Evolutionary conservation across 2,329 filamentous ascomycete species (phyloP).

Genomic region (Colletotrichum eleusines): DNA sequence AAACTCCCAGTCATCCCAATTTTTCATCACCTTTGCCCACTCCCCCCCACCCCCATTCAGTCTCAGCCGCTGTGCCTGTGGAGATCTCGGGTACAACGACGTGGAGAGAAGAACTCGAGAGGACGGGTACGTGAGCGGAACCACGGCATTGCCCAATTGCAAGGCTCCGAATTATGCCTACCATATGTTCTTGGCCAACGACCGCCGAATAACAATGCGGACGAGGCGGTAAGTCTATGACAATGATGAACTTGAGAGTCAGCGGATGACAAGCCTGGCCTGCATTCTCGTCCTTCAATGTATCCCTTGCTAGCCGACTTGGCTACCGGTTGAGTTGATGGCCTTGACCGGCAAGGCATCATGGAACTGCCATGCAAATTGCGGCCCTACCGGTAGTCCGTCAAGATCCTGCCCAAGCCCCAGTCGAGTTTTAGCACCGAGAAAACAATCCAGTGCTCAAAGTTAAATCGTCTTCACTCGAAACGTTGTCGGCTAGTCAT

Average conservation of each 20-base stretch:
- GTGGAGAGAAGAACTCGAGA: neutral
- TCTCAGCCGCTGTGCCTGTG: neutral
- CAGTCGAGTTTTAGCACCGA: conserved; percentile 1
- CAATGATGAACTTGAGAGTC: conserved; percentile 17
- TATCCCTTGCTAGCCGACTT: conserved; percentile 4
- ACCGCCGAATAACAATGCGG: neutral
- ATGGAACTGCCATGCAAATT: conserved; percentile 27
- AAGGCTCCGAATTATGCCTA: conserved; percentile 10
- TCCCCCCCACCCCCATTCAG: neutral
- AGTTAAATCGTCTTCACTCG: conserved; percentile 14
- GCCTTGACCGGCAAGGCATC: conserved; percentile 1
- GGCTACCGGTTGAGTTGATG: conserved; percentile 5
- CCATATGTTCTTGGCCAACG: conserved; percentile 1
- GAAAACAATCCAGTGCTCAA: conserved; percentile 26
- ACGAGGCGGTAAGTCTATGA: conserved; percentile 15
- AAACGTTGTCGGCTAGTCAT: neutral
- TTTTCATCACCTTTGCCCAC: conserved; percentile 20
- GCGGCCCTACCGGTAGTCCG: conserved; percentile 13
- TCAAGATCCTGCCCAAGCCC: conserved; percentile 1
- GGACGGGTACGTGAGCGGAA: neutral
- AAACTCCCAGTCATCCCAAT: conserved; percentile 33
- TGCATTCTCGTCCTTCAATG: conserved; percentile 7
- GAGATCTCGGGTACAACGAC: conserved; percentile 2
- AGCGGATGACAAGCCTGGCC: neutral
- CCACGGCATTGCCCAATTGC: conserved; percentile 21